Evolutionary conservation across 202 grass and related monocot species (phyloP).

Genomic region (Panicum virgatum): DNA sequence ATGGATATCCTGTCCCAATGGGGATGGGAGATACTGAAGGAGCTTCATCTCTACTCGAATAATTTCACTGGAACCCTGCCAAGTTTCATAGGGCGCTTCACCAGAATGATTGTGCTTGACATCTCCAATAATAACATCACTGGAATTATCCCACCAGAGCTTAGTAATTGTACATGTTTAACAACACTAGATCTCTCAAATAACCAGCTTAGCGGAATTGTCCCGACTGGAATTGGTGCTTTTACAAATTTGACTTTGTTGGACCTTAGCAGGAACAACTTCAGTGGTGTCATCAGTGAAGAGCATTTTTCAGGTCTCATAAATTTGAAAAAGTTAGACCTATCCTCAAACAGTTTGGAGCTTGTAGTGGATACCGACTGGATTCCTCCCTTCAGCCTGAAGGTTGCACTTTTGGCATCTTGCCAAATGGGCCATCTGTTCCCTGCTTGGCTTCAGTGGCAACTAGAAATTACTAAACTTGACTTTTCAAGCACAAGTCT

Average conservation of each 20-base stretch:
- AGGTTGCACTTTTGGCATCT: neutral
- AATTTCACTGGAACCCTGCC: neutral
- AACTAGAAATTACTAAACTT: neutral
- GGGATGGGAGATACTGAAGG: neutral
- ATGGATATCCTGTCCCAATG: neutral
- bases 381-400: neutral
- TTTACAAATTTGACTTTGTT: neutral
- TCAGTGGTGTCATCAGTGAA: neutral
- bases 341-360: neutral
- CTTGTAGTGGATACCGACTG: neutral
- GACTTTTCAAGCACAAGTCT: constrained; percentile 16
- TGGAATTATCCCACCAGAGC: neutral
- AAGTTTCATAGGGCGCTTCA: neutral
- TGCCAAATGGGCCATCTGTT: neutral
- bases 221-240: neutral
- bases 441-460: constrained; percentile 37
- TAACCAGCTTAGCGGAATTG: neutral
- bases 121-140: neutral
- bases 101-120: neutral
- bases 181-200: neutral
- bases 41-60: neutral
- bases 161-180: neutral
- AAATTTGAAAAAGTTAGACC: neutral
- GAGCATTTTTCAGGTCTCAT: neutral
- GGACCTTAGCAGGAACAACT: neutral